These are phyloP conservation scores for Phytophthora pseudosyringae DNA, from an alignment of 352 stramenopile genomes.

Conservation along the genomic window DNA sequence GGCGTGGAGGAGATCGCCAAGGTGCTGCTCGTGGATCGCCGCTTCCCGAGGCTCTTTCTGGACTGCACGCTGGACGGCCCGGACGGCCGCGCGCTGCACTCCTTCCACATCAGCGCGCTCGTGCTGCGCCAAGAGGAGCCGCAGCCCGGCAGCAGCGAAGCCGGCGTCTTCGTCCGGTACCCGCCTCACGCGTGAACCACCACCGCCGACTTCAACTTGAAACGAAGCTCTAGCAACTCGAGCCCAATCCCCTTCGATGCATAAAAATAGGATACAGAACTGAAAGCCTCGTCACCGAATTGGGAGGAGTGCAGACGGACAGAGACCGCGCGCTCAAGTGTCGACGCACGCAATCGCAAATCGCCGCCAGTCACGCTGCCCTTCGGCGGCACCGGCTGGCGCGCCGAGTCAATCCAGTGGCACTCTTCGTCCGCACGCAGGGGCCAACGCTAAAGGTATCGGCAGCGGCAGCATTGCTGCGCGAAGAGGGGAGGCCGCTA, in stretches of 20 bases:
- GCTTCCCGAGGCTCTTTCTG: slow-evolving; percentile 44
- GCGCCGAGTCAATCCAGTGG: slow-evolving; percentile 20
- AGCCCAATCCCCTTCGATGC: too few species aligned
- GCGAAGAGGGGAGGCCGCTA: too few species aligned
- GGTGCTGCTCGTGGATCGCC: slow-evolving; percentile 45
- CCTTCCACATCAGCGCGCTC: slow-evolving; percentile 39
- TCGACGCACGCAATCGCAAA: not conserved
- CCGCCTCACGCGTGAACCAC: slow-evolving; percentile 13
- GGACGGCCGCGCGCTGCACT: slow-evolving; percentile 16
- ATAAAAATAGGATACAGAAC: too few species aligned
- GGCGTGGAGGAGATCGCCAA: slow-evolving; percentile 47
- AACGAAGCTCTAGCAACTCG: not conserved
- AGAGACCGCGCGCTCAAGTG: slow-evolving; percentile 2
- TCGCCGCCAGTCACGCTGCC: not conserved
- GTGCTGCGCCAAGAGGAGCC: slow-evolving; percentile 21
- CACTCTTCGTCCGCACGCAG: slow-evolving; percentile 9
- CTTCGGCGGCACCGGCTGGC: slow-evolving; percentile 6
- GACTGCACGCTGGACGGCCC: slow-evolving; percentile 41
- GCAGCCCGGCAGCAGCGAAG: slow-evolving; percentile 3
- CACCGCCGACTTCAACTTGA: not conserved
- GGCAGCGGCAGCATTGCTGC: not conserved
- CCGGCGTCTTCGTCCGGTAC: slow-evolving; percentile 23
- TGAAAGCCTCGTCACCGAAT: not conserved
- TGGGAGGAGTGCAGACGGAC: slow-evolving; percentile 2
- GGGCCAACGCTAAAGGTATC: slow-evolving; percentile 23